These are phyloP conservation scores for Phaeophleospora eucalypticola DNA, from an alignment of 2,329 filamentous ascomycete genomes.

Conservation along the genomic window DNA sequence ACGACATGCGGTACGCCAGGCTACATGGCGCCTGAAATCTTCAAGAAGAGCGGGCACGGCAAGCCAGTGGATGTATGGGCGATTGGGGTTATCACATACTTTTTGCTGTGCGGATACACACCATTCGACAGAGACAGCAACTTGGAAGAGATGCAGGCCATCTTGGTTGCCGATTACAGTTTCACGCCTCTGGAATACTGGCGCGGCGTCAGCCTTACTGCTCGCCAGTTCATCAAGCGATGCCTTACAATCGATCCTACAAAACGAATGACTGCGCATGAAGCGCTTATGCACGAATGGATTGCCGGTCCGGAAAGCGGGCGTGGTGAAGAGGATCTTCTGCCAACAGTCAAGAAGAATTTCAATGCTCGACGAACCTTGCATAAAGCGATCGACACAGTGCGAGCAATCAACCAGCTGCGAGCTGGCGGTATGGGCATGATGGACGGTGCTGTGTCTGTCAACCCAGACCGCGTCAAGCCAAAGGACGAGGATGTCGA, in stretches of 20 bases:
- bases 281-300: conserved; percentile 63
- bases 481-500: conserved; percentile 29
- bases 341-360: conserved; percentile 66
- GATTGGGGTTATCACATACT: conserved; percentile 97
- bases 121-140: conserved; percentile 97
- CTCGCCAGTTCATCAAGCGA: conserved; percentile 86
- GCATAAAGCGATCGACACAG: conserved; percentile 65
- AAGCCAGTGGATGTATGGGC: conserved; percentile 99
- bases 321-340: conserved; percentile 49
- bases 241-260: conserved; percentile 88
- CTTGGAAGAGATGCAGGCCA: conserved; percentile 99
- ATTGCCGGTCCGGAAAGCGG: conserved; percentile 54
- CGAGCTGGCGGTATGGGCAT: conserved; percentile 56
- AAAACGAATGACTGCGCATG: conserved; percentile 86
- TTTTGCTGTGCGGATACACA: conserved; percentile 94
- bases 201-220: conserved; percentile 78
- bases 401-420: conserved; percentile 64
- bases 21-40: conserved; percentile 99
- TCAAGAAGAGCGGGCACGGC: conserved; percentile 96
- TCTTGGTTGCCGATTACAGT: conserved; percentile 90
- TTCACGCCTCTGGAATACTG: conserved; percentile 96
- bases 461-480: conserved; percentile 45
- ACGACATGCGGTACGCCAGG: conserved; percentile 97
- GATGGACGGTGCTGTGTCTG: conserved; percentile 58
- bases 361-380: conserved; percentile 63